Percentiles rank a stretch among this genome's conserved stretches.
These are phyloP conservation scores for Pichia nakasei DNA, from an alignment of 805 yeast species.

Conservation along the genomic window DNA sequence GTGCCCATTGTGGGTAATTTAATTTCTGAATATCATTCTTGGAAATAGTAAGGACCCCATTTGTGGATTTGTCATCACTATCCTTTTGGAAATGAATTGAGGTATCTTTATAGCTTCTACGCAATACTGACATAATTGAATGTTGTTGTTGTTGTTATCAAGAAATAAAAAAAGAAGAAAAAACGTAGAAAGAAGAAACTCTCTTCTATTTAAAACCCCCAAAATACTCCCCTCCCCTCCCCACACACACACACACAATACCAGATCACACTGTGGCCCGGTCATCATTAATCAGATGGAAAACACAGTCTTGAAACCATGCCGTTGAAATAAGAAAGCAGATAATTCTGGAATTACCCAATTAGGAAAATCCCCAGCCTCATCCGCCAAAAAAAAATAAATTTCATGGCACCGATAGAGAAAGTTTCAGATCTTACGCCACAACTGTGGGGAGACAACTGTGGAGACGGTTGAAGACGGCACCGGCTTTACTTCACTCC, in stretches of 20 bases:
- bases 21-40: constrained; percentile 4
- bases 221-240: too few relatives aligned
- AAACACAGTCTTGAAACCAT: too few relatives aligned
- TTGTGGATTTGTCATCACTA: constrained; percentile 2
- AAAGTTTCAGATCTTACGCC: not conserved
- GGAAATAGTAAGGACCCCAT: constrained; percentile 8
- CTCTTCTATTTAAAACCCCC: too few relatives aligned
- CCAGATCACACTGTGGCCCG: too few relatives aligned
- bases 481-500: not conserved
- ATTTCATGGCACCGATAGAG: too few relatives aligned
- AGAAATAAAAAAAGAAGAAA: not conserved
- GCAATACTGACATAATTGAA: constrained; percentile 1
- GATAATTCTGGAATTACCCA: too few relatives aligned
- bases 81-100: constrained; percentile 9
- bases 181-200: not conserved
- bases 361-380: too few relatives aligned
- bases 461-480: too few relatives aligned
- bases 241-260: too few relatives aligned
- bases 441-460: not conserved
- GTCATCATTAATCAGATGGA: too few relatives aligned
- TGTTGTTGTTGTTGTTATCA: not conserved
- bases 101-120: constrained; percentile 4
- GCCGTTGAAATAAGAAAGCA: too few relatives aligned
- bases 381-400: too few relatives aligned
- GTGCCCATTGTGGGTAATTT: constrained; percentile 12